A percentile compares a stretch with the other conserved stretches of the same genome.
Conservation (phyloP, 2,329 filamentous ascomycete species). For the Pseudogymnoascus sp. region DNA sequence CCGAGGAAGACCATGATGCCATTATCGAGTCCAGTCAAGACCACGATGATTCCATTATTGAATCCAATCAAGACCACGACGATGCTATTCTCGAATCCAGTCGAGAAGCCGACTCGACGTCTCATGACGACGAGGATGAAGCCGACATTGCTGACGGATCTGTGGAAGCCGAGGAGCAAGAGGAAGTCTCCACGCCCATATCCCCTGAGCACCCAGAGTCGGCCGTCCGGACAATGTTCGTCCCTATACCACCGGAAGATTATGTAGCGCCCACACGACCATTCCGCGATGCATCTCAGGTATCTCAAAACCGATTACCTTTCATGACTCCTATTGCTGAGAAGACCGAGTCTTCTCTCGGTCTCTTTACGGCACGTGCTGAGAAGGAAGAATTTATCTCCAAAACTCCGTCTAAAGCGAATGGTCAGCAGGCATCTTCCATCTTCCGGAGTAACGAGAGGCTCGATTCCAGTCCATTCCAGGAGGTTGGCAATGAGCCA, state of each 20-base stretch:
- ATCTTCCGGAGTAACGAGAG: neutral
- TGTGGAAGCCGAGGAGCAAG: conserved; percentile 24
- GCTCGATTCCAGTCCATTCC: conserved; percentile 52
- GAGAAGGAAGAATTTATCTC: conserved; percentile 51
- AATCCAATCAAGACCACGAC: neutral
- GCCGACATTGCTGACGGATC: neutral
- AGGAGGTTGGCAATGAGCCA: conserved; percentile 50
- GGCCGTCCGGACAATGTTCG: conserved; percentile 56
- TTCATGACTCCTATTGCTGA: conserved; percentile 99
- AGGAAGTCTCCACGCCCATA: conserved; percentile 39
- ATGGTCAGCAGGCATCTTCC: conserved; percentile 16
- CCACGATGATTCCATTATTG: conserved; percentile 26
- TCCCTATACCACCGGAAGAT: conserved; percentile 77
- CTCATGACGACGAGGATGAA: conserved; percentile 11
- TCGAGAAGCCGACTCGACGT: conserved; percentile 14
- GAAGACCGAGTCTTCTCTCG: conserved; percentile 81
- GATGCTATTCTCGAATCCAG: conserved; percentile 2
- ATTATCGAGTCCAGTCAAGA: conserved; percentile 17
- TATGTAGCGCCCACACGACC: conserved; percentile 71
- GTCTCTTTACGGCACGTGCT: conserved; percentile 49
- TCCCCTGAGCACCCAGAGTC: conserved; percentile 30
- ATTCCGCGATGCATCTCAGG: conserved; percentile 69
- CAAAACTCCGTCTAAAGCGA: conserved; percentile 66
- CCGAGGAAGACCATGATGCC: conserved; percentile 30
- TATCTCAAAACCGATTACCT: conserved; percentile 82